Evolutionary conservation across 75 land plant genomes (phyloP).

Genomic region (Ceratopteris richardii): DNA sequence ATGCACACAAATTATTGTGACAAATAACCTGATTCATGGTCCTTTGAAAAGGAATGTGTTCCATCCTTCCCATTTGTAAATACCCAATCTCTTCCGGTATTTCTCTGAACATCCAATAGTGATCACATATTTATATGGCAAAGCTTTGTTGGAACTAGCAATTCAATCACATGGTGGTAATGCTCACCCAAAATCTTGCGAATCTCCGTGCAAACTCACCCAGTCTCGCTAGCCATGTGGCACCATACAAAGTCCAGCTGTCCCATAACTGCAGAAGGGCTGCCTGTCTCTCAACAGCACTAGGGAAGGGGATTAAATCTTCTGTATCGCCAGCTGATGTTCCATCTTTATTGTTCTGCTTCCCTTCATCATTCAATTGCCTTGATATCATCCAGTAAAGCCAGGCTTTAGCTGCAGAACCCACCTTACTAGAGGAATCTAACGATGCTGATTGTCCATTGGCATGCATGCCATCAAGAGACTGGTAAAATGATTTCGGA

Average conservation of each 20-base stretch:
- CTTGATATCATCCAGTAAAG: conserved; percentile 31
- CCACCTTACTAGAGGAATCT: neutral
- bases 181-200: conserved; percentile 44
- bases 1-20: too few species aligned
- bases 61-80: conserved; percentile 23
- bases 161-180: conserved; percentile 1
- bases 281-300: conserved; percentile 14
- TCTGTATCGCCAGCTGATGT: neutral
- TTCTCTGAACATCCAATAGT: conserved; percentile 40
- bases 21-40: conserved; percentile 6
- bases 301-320: conserved; percentile 13
- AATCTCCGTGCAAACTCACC: conserved; percentile 14
- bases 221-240: conserved; percentile 25
- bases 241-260: conserved; percentile 36
- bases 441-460: neutral
- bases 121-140: neutral
- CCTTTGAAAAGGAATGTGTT: conserved; percentile 18
- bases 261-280: conserved; percentile 32
- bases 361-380: conserved; percentile 31
- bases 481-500: conserved; percentile 17
- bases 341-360: neutral
- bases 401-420: conserved; percentile 28
- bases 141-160: neutral
- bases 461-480: conserved; percentile 9
- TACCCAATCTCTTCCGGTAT: conserved; percentile 53